These are phyloP conservation scores for Urochloa ruziziensis DNA, from an alignment of 176 grass and related monocot species.

Conservation along the genomic window DNA sequence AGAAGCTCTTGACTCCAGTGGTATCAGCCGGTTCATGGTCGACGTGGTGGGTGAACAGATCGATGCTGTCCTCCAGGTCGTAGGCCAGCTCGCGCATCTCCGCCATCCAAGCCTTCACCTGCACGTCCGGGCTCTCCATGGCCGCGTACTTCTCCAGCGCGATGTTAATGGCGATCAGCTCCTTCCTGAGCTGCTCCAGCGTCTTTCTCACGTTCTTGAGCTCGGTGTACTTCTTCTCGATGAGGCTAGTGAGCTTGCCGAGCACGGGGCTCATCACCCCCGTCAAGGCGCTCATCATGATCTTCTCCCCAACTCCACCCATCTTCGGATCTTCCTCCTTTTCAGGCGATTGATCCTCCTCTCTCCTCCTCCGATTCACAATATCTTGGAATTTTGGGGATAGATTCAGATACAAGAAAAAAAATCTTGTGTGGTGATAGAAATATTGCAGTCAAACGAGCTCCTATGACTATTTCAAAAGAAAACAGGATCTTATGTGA, in stretches of 20 bases:
- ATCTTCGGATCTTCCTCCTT: background rate
- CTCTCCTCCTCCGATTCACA: background rate
- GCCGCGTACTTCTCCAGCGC: background rate
- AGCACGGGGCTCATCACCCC: background rate
- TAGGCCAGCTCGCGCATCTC: constrained; percentile 15
- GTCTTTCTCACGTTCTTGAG: background rate
- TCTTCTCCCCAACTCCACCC: background rate
- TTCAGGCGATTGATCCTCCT: background rate
- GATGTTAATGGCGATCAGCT: background rate
- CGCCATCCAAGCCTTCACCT: background rate
- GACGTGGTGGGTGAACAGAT: background rate
- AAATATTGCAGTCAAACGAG: no score
- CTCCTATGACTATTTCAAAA: no score
- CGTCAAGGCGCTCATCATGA: background rate
- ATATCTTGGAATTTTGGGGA: background rate
- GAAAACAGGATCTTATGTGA: no score
- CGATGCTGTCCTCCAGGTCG: background rate
- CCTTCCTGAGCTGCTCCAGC: background rate
- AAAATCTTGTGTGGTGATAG: background rate
- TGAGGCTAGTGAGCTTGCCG: background rate
- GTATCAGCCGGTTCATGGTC: background rate
- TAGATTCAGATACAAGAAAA: background rate
- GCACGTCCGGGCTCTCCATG: background rate
- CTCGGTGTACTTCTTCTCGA: background rate
- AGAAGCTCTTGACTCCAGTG: background rate